Base-by-base conservation (phyloP, 179 eudicot species). In the Actinidia arguta region DNA sequence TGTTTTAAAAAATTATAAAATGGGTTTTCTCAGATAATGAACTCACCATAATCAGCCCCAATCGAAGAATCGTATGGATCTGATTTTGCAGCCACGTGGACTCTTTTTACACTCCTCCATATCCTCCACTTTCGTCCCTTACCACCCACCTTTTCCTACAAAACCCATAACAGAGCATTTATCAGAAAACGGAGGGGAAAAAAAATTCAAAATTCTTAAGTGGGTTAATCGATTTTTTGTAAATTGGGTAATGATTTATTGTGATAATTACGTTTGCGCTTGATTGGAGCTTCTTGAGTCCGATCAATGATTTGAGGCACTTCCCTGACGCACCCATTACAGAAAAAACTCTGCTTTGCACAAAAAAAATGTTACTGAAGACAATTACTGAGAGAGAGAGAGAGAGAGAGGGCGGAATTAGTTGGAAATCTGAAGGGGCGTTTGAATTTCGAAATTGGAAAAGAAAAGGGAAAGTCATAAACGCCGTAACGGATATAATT, bases 61-160 rank as follows among this genome's bases (percentile, higher is more conserved):
- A 85, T 85, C 8, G 84, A 83, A 52, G 86, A 69, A 77, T 88
- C 90, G 22, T 88, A 88, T 64, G 79, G 85, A 79, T 88, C 94
- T 2, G 87, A 75, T 8, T 85, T 66, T 9, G 80, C 88, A 54
- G 88, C 68, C 76, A 83, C 22, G 1, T 75, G 52, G 5, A 78
- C 72, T 55, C 82, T 83, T 89, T 89, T 87, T 6, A 84, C 64
- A 50, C 84, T 93, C 88, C 87, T 93, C 99, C 99, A 96, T 8
- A 93, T 88, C 84, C 85, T 89, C 98, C 99, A 96, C 72, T 88
- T 96, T 62, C 83, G 83, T 22, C 84, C 90, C 87, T 92, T 95
- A 0, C 88, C 92, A 59, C 92, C 90, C 58, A 74, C 85, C 79
- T 90, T 88, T 70, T 93, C 98, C 97, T 93, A 82, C 62, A 75